phyloP scores from a whole-genome alignment of 2,329 filamentous ascomycete genomes.

The Stemphylium beticola region DNA sequence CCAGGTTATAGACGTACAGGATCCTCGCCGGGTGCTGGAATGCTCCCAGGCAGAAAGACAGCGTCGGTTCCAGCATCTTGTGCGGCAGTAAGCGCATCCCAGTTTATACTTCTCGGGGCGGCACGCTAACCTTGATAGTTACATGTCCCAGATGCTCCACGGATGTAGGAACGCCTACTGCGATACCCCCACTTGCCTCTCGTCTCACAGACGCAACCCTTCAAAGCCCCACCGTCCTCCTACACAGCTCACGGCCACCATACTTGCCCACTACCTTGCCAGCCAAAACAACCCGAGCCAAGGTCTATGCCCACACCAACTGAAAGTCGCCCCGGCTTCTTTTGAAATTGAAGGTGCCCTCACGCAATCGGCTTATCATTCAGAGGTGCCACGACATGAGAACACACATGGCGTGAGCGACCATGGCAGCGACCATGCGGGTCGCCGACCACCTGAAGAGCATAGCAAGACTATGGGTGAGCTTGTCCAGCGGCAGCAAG shows the following conservation, averaged over 20 bases:
- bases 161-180: conserved; percentile 76
- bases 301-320: conserved; percentile 66
- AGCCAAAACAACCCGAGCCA: conserved; percentile 78
- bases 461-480: conserved; percentile 15
- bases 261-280: conserved; percentile 79
- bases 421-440: neutral
- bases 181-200: conserved; percentile 79
- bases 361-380: neutral
- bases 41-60: conserved; percentile 37
- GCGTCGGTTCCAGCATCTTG: conserved; percentile 40
- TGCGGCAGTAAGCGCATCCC: conserved; percentile 33
- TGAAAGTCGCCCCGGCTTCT: conserved; percentile 40
- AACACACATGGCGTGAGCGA: neutral
- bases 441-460: neutral
- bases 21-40: conserved; percentile 39
- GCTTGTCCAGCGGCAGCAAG: conserved; percentile 34
- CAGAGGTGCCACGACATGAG: neutral
- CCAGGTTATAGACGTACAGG: conserved; percentile 30
- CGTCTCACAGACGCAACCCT: conserved; percentile 71
- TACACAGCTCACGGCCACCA: conserved; percentile 80
- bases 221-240: conserved; percentile 77
- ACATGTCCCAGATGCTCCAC: conserved; percentile 79
- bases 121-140: conserved; percentile 58
- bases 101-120: conserved; percentile 8
- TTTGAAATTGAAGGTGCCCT: conserved; percentile 29